Evolutionary conservation across 2,329 filamentous ascomycete species (phyloP).

Genomic region (Fusarium falciforme): DNA sequence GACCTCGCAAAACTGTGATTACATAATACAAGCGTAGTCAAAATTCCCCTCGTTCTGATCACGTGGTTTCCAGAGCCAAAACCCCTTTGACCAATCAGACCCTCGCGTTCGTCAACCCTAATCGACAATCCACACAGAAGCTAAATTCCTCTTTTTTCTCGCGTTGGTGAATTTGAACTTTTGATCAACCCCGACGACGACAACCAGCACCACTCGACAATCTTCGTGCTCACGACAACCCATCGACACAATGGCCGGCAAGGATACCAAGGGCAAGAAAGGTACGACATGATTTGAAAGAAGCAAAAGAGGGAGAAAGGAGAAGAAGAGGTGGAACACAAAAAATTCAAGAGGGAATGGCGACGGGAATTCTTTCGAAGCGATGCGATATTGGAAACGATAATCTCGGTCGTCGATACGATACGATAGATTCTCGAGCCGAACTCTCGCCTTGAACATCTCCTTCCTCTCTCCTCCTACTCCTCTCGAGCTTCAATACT

Average conservation of each 20-base stretch:
- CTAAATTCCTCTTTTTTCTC: conserved; percentile 31
- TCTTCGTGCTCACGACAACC: conserved; percentile 41
- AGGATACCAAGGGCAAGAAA: conserved; percentile 59
- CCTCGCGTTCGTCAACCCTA: conserved; percentile 35
- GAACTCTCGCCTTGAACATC: conserved; percentile 5
- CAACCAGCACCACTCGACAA: conserved; percentile 41
- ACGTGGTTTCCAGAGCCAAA: conserved; percentile 6
- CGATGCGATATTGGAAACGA: conserved; percentile 27
- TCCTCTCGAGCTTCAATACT: conserved; percentile 26
- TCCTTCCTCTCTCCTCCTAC: conserved; percentile 2
- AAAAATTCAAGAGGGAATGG: not conserved
- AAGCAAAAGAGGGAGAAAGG: conserved; percentile 15
- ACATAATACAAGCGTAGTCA: not conserved
- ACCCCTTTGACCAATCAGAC: conserved; percentile 15
- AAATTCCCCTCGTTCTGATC: not conserved
- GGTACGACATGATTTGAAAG: conserved; percentile 55
- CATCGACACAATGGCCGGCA: conserved; percentile 48
- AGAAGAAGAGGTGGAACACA: not conserved
- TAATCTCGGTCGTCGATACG: conserved; percentile 19
- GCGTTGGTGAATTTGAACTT: conserved; percentile 28
- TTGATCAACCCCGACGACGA: conserved; percentile 40
- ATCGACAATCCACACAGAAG: conserved; percentile 35
- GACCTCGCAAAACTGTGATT: not conserved
- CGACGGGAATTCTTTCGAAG: conserved; percentile 11
- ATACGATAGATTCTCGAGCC: conserved; percentile 26